Evolutionary conservation across 228 moss, liverwort and hornwort genomes (phyloP).

Genomic region (Sphagnum magellanicum): DNA sequence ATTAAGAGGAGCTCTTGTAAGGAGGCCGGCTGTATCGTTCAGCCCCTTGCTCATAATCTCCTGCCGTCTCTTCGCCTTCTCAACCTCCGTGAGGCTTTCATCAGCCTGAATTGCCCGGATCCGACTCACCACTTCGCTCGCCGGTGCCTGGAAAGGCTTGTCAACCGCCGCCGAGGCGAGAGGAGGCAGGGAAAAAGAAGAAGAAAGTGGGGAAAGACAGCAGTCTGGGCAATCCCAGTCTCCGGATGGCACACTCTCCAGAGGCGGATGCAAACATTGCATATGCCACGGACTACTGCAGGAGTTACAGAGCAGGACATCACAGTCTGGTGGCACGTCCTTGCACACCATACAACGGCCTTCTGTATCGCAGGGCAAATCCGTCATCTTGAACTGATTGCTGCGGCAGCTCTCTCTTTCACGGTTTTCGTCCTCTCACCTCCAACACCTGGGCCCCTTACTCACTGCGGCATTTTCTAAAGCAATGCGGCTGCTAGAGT

Average conservation of each 20-base stretch:
- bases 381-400: slow-evolving; percentile 38
- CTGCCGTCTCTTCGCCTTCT: slow-evolving; percentile 82
- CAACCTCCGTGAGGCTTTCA: slow-evolving; percentile 47
- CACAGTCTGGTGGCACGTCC: slow-evolving; percentile 45
- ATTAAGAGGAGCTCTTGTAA: slow-evolving; percentile 1
- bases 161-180: slow-evolving; percentile 3
- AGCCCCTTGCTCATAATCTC: slow-evolving; percentile 62
- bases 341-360: slow-evolving; percentile 95
- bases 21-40: slow-evolving; percentile 8
- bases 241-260: slow-evolving; percentile 46
- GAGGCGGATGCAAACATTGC: slow-evolving; percentile 67
- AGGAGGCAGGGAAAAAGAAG: slow-evolving; percentile 22
- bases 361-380: slow-evolving; percentile 82
- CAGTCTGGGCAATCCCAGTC: slow-evolving; percentile 94
- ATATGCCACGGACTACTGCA: slow-evolving; percentile 97
- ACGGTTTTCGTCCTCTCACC: too few species aligned
- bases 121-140: slow-evolving; percentile 41
- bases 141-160: slow-evolving; percentile 9
- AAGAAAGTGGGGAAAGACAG: slow-evolving; percentile 27
- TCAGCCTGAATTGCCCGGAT: slow-evolving; percentile 78
- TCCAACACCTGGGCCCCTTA: too few species aligned
- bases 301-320: slow-evolving; percentile 71
- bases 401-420: neutral
- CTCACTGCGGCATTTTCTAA: too few species aligned
- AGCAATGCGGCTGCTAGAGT: too few species aligned